These are phyloP conservation scores for Geoglossum glabrum DNA, from an alignment of 495 filamentous ascomycete genomes.

Conservation along the genomic window DNA sequence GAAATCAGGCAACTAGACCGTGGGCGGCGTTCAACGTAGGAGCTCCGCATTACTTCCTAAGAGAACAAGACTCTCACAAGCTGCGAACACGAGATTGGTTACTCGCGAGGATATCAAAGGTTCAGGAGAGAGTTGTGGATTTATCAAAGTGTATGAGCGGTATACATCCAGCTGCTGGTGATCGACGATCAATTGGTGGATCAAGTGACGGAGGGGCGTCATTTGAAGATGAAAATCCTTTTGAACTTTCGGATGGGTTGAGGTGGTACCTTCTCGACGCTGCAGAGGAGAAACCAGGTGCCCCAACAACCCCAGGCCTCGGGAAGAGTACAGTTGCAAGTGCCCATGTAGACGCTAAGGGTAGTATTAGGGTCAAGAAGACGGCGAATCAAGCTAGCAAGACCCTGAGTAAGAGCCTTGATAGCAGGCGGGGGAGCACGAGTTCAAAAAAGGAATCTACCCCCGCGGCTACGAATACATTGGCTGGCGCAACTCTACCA, in stretches of 20 bases:
- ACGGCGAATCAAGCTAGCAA: constrained; percentile 38
- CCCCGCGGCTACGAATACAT: background rate
- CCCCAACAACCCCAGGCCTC: constrained; percentile 72
- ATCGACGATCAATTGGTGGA: constrained; percentile 31
- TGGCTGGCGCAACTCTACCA: background rate
- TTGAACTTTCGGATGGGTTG: constrained; percentile 85
- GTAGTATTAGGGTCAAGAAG: constrained; percentile 41
- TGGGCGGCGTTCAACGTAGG: constrained; percentile 98
- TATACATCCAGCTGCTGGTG: constrained; percentile 25
- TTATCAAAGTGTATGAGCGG: constrained; percentile 52
- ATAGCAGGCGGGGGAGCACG: constrained; percentile 73
- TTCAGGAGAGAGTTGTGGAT: constrained; percentile 88
- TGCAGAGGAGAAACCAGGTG: constrained; percentile 83
- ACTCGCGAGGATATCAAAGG: constrained; percentile 74
- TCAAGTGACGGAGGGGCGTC: constrained; percentile 34
- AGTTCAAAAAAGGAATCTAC: constrained; percentile 43
- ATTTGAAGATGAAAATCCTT: constrained; percentile 91
- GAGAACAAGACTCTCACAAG: constrained; percentile 78
- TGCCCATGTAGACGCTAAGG: constrained; percentile 70
- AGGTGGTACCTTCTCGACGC: constrained; percentile 94
- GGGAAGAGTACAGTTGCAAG: constrained; percentile 78
- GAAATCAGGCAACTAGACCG: constrained; percentile 79
- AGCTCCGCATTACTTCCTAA: constrained; percentile 88
- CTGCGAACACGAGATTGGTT: constrained; percentile 76
- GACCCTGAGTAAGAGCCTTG: constrained; percentile 66